These are phyloP conservation scores for Termitomyces sp. DNA, from an alignment of 768 basidiomycete species.

Conservation along the genomic window DNA sequence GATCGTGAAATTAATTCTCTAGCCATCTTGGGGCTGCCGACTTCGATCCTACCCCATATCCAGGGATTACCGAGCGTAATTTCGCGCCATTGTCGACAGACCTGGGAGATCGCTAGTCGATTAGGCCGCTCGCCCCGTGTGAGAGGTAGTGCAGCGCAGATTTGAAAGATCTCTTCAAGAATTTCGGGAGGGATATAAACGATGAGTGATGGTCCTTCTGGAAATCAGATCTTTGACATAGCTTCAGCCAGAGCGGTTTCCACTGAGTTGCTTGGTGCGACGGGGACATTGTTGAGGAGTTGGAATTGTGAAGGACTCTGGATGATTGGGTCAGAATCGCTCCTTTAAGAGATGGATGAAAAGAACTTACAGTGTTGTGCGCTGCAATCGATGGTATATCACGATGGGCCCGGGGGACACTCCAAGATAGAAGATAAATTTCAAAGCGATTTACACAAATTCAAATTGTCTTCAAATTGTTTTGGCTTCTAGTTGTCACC, in stretches of 20 bases:
- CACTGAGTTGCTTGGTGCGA: neutral
- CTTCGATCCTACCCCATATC: conserved; percentile 13
- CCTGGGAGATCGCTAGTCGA: conserved; percentile 13
- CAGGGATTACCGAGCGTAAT: conserved; percentile 10
- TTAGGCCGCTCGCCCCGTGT: conserved; percentile 7
- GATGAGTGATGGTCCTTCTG: conserved; percentile 6
- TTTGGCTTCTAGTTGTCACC: neutral
- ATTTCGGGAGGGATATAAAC: conserved; percentile 8
- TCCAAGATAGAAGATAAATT: neutral
- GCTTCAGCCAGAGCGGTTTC: conserved; percentile 2
- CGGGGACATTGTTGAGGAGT: neutral
- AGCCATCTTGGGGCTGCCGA: conserved; percentile 9
- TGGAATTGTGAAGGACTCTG: neutral
- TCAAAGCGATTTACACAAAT: neutral
- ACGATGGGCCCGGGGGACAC: neutral
- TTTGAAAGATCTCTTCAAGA: conserved; percentile 12
- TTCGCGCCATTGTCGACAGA: conserved; percentile 10
- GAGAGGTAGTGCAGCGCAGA: conserved; percentile 7
- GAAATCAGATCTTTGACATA: conserved; percentile 5
- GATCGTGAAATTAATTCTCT: conserved; percentile 11
- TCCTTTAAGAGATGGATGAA: neutral
- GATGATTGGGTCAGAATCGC: neutral
- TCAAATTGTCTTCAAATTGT: neutral
- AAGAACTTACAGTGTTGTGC: neutral
- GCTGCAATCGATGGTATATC: neutral